A percentile compares a stretch with the other conserved stretches of the same genome.
Evolutionary conservation across 78 protist genomes (phyloP).

Genomic region (Isochrysis galbana): DNA sequence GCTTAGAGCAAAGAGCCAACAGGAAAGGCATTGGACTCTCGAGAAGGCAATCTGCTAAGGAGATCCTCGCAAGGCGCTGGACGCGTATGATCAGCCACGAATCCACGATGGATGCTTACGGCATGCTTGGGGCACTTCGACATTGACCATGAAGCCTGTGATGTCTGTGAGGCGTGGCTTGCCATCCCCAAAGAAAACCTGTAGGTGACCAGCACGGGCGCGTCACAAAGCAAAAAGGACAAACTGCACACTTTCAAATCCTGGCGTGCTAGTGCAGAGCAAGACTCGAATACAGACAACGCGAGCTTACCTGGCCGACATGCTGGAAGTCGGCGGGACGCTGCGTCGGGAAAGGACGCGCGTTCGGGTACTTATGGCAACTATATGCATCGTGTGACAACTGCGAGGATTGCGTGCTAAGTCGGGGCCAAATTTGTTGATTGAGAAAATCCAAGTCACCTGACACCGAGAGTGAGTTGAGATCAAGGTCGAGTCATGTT

Average conservation of each 20-base stretch:
- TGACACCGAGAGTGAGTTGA: too few species aligned
- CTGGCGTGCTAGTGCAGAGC: too few species aligned
- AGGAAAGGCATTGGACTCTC: too few species aligned
- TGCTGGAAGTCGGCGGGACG: not conserved
- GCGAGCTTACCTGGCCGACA: not conserved
- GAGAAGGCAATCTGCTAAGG: too few species aligned
- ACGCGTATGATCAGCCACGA: not conserved
- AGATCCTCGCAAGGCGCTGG: too few species aligned
- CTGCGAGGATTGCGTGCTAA: not conserved
- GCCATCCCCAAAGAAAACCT: not conserved
- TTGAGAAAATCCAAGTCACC: slow-evolving; percentile 24
- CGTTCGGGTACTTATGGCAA: slow-evolving; percentile 22
- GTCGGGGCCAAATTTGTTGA: slow-evolving; percentile 12
- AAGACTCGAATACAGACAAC: not conserved
- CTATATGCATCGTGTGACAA: slow-evolving; percentile 36
- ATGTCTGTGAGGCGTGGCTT: not conserved
- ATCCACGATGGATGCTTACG: not conserved
- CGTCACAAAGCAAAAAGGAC: too few species aligned
- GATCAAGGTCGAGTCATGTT: too few species aligned
- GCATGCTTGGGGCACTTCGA: not conserved
- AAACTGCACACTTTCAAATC: too few species aligned
- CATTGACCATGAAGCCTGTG: not conserved
- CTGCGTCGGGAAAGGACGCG: not conserved
- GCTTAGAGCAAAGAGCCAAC: too few species aligned
- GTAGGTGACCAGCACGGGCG: too few species aligned